Base-by-base conservation (phyloP, 768 basidiomycete genomes). In the Trametes sanguinea region DNA sequence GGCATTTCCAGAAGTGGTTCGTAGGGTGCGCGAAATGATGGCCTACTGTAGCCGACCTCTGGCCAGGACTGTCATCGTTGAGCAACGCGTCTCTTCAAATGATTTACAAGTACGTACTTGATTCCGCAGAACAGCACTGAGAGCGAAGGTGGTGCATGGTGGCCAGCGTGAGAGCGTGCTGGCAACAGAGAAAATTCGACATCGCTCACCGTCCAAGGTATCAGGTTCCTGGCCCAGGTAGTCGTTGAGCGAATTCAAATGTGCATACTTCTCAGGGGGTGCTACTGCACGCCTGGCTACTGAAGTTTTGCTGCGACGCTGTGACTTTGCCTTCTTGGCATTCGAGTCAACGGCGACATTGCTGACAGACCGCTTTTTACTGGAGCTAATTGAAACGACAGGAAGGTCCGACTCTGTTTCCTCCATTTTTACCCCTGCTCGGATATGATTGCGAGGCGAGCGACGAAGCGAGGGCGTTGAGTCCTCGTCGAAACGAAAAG, bases 61-160 rank as follows among this genome's bases (percentile, higher is more conserved):
- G 73, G 1, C 90, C 92, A 2, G 89, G 89, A n/a, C n/a, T n/a
- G n/a, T n/a, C n/a, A n/a, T n/a, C n/a, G n/a, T n/a, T n/a, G n/a
- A n/a, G n/a, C n/a, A n/a, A n/a, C n/a, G n/a, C n/a, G n/a, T n/a
- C n/a, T n/a, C n/a, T n/a, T n/a, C n/a, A n/a, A n/a, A n/a, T n/a
- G n/a, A n/a, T n/a, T n/a, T n/a, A n/a, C n/a, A n/a, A n/a, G n/a
- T n/a, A n/a, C n/a, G 56, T 64, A 92, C 92, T 93, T 95, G 51
- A 94, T 92, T 7, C 93, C 92, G 68, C 90, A 93, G 65, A 94
- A 92, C 13, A 93, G 65, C 27, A 94, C 91, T 94, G 29, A 30
- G 6, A 37, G 35, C 11, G 35, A 37, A 37, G 6, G 35, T 37
- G 1, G 13, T 11, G 9, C 11, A 45, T 0, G 51, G 33, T 32